Base-by-base conservation (phyloP, 257 asterid genomes). In the Rhazya stricta region DNA sequence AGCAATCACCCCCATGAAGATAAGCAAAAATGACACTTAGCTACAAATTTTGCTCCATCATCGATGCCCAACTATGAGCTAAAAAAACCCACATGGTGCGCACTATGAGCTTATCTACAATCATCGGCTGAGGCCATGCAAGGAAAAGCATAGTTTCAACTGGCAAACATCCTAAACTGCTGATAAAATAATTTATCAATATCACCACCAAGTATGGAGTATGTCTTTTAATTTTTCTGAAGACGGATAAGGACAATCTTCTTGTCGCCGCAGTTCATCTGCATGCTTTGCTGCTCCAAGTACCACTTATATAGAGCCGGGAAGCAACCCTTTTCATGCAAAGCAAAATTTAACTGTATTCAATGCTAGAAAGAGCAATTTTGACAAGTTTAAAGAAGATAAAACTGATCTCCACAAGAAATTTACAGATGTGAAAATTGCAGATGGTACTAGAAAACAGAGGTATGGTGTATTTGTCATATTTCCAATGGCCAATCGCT, bases 381-480 rank as follows among this genome's bases (percentile, higher is more conserved):
- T 3, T 58, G 37, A 58, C 36, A 42, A 41, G 25, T n/a, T 16
- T 32, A 36, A 67, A 12, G 34, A 50, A 15, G 46, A 53, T 7
- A 13, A 4, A 48, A 70, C 57, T 65, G 61, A 46, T 46, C 29
- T 46, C 74, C 27, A 18, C 10, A 18, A 29, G 34, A 71, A 50
- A 71, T 71, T 71, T 71, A 71, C 75, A 71, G 75, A 71, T 18
- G 75, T 18, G 30, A 71, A 50, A 53, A 70, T 70, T 32, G 43
- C 12, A 34, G 46, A 50, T 19, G 12, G 29, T 70, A 18, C 18
- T 1, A 29, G 18, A 71, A 6, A 7, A 19, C 7, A 53, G 2
- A 21, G 57, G 63, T 70, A 70, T 19, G 43, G 42, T 29, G 42
- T 15, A 30, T 29, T 12, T 30, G 30, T 32, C 41, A 29, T 70